Evolutionary conservation across 345 rosid genomes (phyloP).

Genomic region (Gynandropsis gynandra): DNA sequence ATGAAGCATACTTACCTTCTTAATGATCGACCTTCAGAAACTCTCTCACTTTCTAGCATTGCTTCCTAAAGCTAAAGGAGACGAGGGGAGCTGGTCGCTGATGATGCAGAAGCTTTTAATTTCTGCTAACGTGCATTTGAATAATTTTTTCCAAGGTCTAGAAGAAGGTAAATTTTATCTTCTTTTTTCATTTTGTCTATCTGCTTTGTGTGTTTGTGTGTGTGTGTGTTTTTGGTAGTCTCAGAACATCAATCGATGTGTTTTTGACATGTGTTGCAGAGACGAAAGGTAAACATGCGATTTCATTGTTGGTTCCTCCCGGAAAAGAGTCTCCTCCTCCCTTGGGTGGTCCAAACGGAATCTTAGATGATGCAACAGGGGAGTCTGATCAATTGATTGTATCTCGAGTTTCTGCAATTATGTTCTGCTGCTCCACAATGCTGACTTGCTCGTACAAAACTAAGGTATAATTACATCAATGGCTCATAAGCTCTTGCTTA

Average conservation of each 20-base stretch:
- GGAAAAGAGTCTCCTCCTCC: slow-evolving; percentile 63
- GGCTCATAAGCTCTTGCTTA: not conserved
- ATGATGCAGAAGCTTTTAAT: slow-evolving; percentile 65
- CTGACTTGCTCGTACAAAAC: slow-evolving; percentile 57
- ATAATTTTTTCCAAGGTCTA: slow-evolving; percentile 61
- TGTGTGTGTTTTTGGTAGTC: slow-evolving; percentile 4
- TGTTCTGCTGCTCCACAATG: slow-evolving; percentile 58
- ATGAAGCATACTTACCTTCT: slow-evolving; percentile 7
- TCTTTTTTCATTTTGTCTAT: slow-evolving; percentile 9
- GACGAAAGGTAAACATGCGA: slow-evolving; percentile 47
- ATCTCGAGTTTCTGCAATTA: slow-evolving; percentile 44
- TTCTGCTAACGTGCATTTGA: slow-evolving; percentile 47
- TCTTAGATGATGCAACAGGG: slow-evolving; percentile 34
- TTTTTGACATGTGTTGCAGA: slow-evolving; percentile 36
- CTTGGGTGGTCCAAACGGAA: slow-evolving; percentile 51
- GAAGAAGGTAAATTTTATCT: slow-evolving; percentile 59
- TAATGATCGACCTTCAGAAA: slow-evolving; percentile 44
- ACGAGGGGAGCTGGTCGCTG: slow-evolving; percentile 65
- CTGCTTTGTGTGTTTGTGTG: slow-evolving; percentile 15
- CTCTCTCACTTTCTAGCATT: slow-evolving; percentile 66
- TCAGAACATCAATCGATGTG: slow-evolving; percentile 2
- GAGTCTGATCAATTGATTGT: slow-evolving; percentile 39
- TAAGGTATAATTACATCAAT: slow-evolving; percentile 42
- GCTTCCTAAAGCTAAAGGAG: slow-evolving; percentile 82
- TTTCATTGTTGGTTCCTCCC: slow-evolving; percentile 54